These are phyloP conservation scores for Calocera viscosa DNA, from an alignment of 768 basidiomycete genomes.

Conservation along the genomic window DNA sequence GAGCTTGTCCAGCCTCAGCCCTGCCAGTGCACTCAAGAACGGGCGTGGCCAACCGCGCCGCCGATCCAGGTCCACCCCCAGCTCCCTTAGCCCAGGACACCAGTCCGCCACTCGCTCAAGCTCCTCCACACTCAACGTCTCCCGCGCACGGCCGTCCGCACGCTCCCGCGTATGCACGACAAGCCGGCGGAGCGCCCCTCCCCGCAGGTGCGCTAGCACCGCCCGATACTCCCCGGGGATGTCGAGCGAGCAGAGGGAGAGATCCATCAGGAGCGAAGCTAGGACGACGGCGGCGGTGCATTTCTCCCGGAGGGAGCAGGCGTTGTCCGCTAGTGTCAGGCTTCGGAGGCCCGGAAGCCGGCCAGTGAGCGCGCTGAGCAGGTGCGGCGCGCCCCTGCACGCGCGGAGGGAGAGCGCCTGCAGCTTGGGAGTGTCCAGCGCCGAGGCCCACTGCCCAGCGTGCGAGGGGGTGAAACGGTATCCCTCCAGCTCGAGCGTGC, in stretches of 20 bases:
- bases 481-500: neutral
- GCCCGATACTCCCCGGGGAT: neutral
- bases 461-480: neutral
- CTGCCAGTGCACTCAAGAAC: neutral
- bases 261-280: neutral
- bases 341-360: neutral
- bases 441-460: neutral
- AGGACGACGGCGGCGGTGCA: neutral
- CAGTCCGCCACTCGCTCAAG: neutral
- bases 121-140: neutral
- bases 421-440: neutral
- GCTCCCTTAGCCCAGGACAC: neutral
- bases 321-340: neutral
- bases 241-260: neutral
- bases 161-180: neutral
- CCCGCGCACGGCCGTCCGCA: neutral
- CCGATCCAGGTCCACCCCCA: neutral
- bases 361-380: neutral
- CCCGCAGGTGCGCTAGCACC: neutral
- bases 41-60: neutral
- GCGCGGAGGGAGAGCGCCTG: neutral
- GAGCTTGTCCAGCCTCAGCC: neutral
- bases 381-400: neutral
- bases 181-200: neutral
- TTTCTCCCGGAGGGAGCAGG: neutral